phyloP scores from a whole-genome alignment of 2,329 filamentous ascomycete species.

The Cryphonectria carpinicola region DNA sequence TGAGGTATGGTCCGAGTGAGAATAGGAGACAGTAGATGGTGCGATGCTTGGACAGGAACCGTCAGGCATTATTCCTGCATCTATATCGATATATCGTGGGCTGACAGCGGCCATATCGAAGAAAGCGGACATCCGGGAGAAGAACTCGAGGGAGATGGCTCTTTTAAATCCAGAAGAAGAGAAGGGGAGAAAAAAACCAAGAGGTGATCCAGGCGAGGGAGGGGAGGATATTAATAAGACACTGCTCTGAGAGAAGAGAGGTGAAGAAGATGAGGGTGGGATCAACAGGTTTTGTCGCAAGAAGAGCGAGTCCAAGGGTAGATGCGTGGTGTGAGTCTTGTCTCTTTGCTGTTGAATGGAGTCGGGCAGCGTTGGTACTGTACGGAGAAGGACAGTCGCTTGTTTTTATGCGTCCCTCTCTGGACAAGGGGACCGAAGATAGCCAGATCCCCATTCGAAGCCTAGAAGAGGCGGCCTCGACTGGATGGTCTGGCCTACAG shows the following conservation, averaged over 20 bases:
- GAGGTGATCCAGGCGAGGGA: not conserved
- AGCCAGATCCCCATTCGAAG: not conserved
- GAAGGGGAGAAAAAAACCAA: not conserved
- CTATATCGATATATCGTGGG: conserved; percentile 33
- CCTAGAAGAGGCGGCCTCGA: conserved; percentile 4
- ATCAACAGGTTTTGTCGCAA: not conserved
- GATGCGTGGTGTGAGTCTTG: not conserved
- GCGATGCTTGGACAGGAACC: conserved; percentile 26
- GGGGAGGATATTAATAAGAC: not conserved
- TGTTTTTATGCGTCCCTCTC: conserved; percentile 11
- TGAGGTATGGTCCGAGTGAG: conserved; percentile 28
- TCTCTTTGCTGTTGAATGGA: not conserved
- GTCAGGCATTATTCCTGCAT: conserved; percentile 26
- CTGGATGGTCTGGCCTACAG: not conserved
- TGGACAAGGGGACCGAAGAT: conserved; percentile 4
- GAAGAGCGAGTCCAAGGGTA: not conserved
- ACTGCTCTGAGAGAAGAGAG: not conserved
- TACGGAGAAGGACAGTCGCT: conserved; percentile 3
- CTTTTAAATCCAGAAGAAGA: conserved; percentile 5
- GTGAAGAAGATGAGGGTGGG: not conserved
- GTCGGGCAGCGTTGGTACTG: not conserved
- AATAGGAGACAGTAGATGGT: conserved; percentile 26
- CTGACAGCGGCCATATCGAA: conserved; percentile 36
- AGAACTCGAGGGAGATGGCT: conserved; percentile 25
- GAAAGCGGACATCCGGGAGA: conserved; percentile 33